Conservation (phyloP, 306 rosid species). For the Dryas drummondii region DNA sequence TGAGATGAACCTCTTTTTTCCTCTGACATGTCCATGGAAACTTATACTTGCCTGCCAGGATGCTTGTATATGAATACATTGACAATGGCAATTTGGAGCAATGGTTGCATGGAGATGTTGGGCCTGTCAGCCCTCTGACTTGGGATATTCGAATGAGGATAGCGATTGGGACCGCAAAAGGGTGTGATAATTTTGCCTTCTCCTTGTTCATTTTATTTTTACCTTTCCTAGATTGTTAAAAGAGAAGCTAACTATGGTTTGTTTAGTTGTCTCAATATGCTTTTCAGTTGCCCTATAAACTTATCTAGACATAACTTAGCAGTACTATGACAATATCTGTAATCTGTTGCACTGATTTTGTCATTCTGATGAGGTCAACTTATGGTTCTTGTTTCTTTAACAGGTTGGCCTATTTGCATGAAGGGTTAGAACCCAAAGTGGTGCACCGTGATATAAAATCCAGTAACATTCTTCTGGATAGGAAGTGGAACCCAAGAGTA, state of each 20-base stretch:
- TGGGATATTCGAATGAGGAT: constrained; percentile 92
- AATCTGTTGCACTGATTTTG: background rate
- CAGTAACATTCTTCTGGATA: constrained; percentile 89
- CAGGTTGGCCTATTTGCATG: constrained; percentile 94
- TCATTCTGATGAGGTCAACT: background rate
- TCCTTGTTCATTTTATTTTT: constrained; percentile 11
- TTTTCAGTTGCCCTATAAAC: background rate
- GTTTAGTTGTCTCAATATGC: background rate
- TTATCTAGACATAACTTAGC: background rate
- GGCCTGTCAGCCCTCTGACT: constrained; percentile 82
- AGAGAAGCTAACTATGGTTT: constrained; percentile 1
- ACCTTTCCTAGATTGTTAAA: background rate
- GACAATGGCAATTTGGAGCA: constrained; percentile 97
- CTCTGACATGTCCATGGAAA: constrained; percentile 11
- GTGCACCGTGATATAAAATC: constrained; percentile 97
- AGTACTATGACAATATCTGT: background rate
- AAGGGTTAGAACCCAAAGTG: constrained; percentile 97
- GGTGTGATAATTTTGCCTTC: constrained; percentile 45
- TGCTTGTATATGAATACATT: constrained; percentile 92
- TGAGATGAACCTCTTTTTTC: background rate
- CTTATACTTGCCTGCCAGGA: constrained; percentile 45
- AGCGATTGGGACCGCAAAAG: constrained; percentile 87
- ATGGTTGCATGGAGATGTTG: constrained; percentile 97
- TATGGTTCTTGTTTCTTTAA: constrained; percentile 21
- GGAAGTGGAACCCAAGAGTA: constrained; percentile 86